Evolutionary conservation across 305 asterid species (phyloP), one percentile per base, ranked within the genome.

Genomic region (Fraxinus nigra): DNA sequence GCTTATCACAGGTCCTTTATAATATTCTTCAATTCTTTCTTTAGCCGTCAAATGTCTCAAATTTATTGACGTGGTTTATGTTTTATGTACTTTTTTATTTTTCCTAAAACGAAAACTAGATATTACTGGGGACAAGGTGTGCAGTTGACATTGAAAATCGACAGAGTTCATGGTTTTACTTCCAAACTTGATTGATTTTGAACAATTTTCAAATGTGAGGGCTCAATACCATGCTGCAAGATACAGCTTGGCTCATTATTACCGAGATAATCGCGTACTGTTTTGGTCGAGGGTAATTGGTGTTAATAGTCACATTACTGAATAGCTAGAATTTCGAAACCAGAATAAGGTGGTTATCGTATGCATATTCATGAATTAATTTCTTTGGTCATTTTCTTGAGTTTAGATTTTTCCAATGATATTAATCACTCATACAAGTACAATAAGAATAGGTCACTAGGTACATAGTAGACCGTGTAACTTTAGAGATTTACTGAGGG

Each of bases 1-100:
- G 20, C 35, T 59, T 37, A 5, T 26, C 75, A 38, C 87, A 89
- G 94, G 94, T 93, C 73, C 73, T 20, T 35, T 73, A 32, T 70
- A 16, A 28, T 69, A 28, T 4, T 69, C 40, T 30, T 69, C 75
- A 11, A 32, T 69, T 63, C 34, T 63, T 61, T 61, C 5, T 61
- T 9, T 22, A 22, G 72, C 72, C 7, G 16, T 59, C 72, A 61
- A 61, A 20, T 20, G 28, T 20, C 33, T 61, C 16, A 61, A 59
- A 20, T 61, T 61, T 61, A 24, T 8, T 61, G 32, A 9, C 14
- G 14, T 22, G 70, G 30, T 61, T 61, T 61, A 61, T 61, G 28
- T 61, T 20, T 61, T 22, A 63, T 9, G n/a, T 22, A 63, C 72
- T 24, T 63, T 14, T 48, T 63, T n/a, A n/a, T 22, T 63, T 63